phyloP scores from a whole-genome alignment of 768 basidiomycete species.

The Rubroboletus satanas region DNA sequence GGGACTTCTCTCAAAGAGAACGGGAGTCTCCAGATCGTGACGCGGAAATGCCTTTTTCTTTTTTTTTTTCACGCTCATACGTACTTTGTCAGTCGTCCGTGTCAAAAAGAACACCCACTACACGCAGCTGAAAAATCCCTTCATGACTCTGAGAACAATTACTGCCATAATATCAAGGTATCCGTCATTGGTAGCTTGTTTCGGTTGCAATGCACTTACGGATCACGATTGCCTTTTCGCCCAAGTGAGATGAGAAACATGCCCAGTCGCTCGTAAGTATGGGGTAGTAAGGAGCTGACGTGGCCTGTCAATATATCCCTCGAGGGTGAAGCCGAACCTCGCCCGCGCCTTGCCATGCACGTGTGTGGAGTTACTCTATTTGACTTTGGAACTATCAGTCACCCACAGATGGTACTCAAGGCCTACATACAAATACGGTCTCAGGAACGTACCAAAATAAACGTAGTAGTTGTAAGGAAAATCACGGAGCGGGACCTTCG shows the following conservation, averaged over 20 bases:
- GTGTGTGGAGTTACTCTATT: not conserved
- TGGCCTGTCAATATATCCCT: not conserved
- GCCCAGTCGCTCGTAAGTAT: not conserved
- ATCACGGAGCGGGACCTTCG: not conserved
- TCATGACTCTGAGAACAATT: not conserved
- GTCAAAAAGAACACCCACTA: not conserved
- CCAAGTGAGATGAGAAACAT: not conserved
- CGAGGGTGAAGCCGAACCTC: not conserved
- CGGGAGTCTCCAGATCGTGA: not conserved
- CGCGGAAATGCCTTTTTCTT: not conserved
- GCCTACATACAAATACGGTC: not conserved
- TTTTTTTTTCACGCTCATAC: not conserved
- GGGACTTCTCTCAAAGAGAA: slow-evolving; percentile 3
- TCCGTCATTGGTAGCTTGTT: not conserved
- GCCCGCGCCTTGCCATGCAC: not conserved
- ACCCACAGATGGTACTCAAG: not conserved
- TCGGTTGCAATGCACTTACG: not conserved
- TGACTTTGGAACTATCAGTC: not conserved
- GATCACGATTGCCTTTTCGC: not conserved
- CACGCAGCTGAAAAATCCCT: not conserved
- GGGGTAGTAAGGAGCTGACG: not conserved
- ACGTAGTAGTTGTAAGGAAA: not conserved
- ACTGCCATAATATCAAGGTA: not conserved
- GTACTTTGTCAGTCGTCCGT: not conserved
- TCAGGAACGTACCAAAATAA: not conserved